Percentiles rank a stretch among this genome's conserved stretches.
Evolutionary conservation across 2,329 filamentous ascomycete species (phyloP).

Genomic region (Xylogone sp.): DNA sequence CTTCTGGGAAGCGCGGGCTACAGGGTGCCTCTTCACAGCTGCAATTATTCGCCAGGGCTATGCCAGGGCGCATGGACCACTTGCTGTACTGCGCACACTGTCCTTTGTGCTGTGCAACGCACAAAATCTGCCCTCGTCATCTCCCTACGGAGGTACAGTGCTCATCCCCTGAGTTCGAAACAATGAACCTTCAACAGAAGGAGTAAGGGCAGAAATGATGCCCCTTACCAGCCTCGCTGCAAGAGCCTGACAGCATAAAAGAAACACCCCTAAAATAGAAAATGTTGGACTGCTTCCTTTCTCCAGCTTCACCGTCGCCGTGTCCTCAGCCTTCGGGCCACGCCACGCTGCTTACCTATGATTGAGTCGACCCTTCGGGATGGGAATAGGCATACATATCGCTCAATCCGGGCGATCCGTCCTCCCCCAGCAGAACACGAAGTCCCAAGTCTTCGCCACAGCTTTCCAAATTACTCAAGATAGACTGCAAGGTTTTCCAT

Average conservation of each 20-base stretch:
- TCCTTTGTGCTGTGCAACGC: slow-evolving; percentile 10
- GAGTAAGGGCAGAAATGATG: neutral
- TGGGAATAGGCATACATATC: neutral
- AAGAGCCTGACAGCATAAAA: neutral
- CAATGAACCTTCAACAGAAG: neutral
- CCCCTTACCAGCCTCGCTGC: slow-evolving; percentile 3
- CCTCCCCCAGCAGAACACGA: neutral
- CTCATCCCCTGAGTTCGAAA: too few relatives aligned
- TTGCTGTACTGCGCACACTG: slow-evolving; percentile 10
- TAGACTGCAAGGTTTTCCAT: neutral
- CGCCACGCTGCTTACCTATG: neutral
- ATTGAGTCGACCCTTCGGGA: neutral
- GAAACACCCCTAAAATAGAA: neutral
- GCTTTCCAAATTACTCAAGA: neutral
- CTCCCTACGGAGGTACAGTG: neutral
- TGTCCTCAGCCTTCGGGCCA: neutral
- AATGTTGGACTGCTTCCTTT: neutral
- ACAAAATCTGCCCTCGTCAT: neutral
- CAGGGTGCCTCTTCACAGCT: slow-evolving; percentile 4
- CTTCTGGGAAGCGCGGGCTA: slow-evolving; percentile 2
- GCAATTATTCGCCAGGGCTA: slow-evolving; percentile 7
- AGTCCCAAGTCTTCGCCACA: neutral
- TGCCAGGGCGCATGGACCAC: slow-evolving; percentile 12
- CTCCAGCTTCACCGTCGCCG: neutral
- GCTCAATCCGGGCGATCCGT: slow-evolving; percentile 6